Evolutionary conservation across 495 filamentous ascomycete species (phyloP).

Genomic region (Penicillium dipodomyicola): DNA sequence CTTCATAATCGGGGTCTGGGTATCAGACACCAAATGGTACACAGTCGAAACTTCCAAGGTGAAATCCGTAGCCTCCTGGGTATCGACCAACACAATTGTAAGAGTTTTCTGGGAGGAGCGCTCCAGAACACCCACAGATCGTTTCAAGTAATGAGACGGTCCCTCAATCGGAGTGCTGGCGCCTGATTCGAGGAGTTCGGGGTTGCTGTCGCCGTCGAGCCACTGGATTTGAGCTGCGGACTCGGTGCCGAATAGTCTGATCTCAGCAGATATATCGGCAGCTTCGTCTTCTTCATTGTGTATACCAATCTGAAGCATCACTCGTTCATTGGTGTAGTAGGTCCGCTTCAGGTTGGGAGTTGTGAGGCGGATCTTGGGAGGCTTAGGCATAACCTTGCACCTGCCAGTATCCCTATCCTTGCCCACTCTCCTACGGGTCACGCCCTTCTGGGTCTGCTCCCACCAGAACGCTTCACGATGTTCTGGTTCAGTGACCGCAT

Average conservation of each 20-base stretch:
- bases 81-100: constrained; percentile 36
- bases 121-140: constrained; percentile 47
- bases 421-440: constrained; percentile 37
- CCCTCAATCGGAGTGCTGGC: constrained; percentile 33
- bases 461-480: constrained; percentile 53
- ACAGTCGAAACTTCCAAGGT: constrained; percentile 67
- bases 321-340: constrained; percentile 80
- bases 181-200: constrained; percentile 21
- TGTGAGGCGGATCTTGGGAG: constrained; percentile 82
- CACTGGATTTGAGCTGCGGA: constrained; percentile 50
- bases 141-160: constrained; percentile 36
- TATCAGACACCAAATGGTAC: constrained; percentile 78
- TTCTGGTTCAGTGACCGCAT: constrained; percentile 53
- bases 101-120: constrained; percentile 40
- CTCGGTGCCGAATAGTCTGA: constrained; percentile 62
- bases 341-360: constrained; percentile 58
- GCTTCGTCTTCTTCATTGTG: constrained; percentile 82
- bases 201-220: constrained; percentile 35
- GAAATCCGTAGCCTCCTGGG: constrained; percentile 56
- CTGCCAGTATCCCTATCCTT: constrained; percentile 38
- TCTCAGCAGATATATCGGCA: constrained; percentile 66
- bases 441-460: constrained; percentile 43
- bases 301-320: constrained; percentile 65
- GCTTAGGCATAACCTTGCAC: constrained; percentile 77
- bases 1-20: constrained; percentile 79